Base-by-base conservation (phyloP, 2,329 filamentous ascomycete species). In the Cryphonectria japonica region DNA sequence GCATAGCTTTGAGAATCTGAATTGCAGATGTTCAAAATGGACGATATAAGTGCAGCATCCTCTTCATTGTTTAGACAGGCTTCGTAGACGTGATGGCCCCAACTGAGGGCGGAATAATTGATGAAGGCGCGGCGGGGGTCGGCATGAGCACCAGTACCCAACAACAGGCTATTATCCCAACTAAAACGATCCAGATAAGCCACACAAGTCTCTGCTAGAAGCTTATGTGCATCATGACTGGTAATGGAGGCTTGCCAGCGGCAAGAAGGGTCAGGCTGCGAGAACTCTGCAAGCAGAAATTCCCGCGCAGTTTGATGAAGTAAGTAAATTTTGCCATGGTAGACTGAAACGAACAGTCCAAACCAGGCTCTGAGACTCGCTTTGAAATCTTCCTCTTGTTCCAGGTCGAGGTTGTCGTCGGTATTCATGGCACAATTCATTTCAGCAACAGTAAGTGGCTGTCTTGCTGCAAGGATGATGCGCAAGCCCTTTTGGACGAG, bases 41-140 rank as follows among this genome's bases (percentile, higher is more conserved):
- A 57, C 14, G 11, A 57, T 1, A 29, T 26, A 16, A 57, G 11
- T 57, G 26, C 13, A 57, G 52, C 19, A 52, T 61, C 26, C 66
- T 61, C 19, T 46, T 66, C 1, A 26, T 69, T 9, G 41, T 59
- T 41, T 46, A 69, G 52, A 66, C 61, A 4, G 61, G 61, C 46
- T 65, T 69, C 59, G 46, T 59, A 9, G 41, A 43, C 9, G 37
- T 69, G 68, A 69, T 57, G 3, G 13, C 52, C 52, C 52, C 26
- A 57, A 4, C 32, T 57, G n/a, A 39, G 14, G 52, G 52, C 52
- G 16, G 2, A 14, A 57, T 57, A 57, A 32, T 57, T 16, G 13
- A 57, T 32, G 26, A 57, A 57, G 52, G 52, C 1, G 11, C n/a
- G 1, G 52, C 52, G 52, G 11, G 52, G 52, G 13, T 57, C 13